These are phyloP conservation scores for Alternaria gaisen DNA, from an alignment of 2,329 filamentous ascomycete species.

Conservation along the genomic window DNA sequence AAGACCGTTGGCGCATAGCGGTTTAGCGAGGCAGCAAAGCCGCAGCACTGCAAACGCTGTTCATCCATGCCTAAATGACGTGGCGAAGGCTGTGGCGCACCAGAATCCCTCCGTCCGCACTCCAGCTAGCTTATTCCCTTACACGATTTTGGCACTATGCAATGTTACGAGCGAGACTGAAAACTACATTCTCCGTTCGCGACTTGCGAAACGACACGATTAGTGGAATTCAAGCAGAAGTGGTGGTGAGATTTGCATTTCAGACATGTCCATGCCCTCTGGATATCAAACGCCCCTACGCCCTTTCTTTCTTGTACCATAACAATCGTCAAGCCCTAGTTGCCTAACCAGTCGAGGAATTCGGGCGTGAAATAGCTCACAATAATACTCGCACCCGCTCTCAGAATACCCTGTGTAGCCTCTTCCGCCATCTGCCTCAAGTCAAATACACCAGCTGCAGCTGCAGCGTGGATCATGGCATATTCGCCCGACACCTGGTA, in stretches of 20 bases:
- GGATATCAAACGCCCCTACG: constrained; percentile 8
- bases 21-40: background rate
- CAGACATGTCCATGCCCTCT: background rate
- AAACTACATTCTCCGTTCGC: background rate
- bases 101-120: background rate
- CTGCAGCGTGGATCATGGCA: constrained; percentile 96
- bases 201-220: background rate
- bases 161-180: background rate
- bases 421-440: constrained; percentile 95
- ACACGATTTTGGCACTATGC: background rate
- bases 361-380: constrained; percentile 94
- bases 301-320: background rate
- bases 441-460: constrained; percentile 96
- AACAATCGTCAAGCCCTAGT: constrained; percentile 21
- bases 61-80: background rate
- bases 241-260: constrained; percentile 3
- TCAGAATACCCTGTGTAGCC: constrained; percentile 88
- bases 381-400: constrained; percentile 91
- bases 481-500: constrained; percentile 98
- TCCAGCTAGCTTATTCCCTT: background rate
- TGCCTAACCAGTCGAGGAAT: constrained; percentile 69
- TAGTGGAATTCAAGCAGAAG: background rate
- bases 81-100: background rate
- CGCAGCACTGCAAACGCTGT: background rate
- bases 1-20: background rate